Conservation (phyloP, 2,329 filamentous ascomycete genomes). For the Xylariaceae sp. region DNA sequence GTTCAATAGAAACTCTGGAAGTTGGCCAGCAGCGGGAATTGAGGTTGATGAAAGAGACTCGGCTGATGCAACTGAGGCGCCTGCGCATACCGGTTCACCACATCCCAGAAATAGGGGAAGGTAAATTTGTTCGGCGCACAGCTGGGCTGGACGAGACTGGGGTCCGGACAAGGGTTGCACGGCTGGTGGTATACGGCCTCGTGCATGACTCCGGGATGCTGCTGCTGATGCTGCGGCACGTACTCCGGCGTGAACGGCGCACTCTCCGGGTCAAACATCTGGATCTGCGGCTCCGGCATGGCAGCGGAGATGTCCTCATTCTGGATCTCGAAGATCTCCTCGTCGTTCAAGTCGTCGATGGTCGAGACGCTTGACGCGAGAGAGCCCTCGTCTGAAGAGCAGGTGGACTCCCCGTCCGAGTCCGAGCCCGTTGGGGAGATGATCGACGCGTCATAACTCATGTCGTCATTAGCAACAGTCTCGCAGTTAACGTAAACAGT, state of each 20-base stretch:
- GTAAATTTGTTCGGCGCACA: constrained; percentile 43
- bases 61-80: constrained; percentile 46
- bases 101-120: constrained; percentile 46
- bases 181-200: constrained; percentile 29
- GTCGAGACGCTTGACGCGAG: constrained; percentile 50
- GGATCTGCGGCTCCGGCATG: constrained; percentile 32
- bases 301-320: constrained; percentile 37
- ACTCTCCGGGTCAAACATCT: constrained; percentile 45
- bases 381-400: constrained; percentile 51
- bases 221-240: constrained; percentile 36
- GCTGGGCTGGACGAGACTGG: constrained; percentile 28
- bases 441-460: constrained; percentile 41
- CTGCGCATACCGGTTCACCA: constrained; percentile 48
- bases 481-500: constrained; percentile 46
- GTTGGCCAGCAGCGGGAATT: constrained; percentile 47
- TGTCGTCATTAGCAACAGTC: constrained; percentile 40
- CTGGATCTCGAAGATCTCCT: constrained; percentile 40
- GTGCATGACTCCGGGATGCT: constrained; percentile 32
- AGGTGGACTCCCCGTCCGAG: constrained; percentile 39
- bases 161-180: constrained; percentile 33
- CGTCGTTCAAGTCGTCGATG: constrained; percentile 46
- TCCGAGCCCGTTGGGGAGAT: constrained; percentile 47
- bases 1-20: constrained; percentile 47
- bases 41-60: constrained; percentile 48
- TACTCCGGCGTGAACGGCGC: constrained; percentile 44